A percentile compares a stretch with the other conserved stretches of the same genome.
Evolutionary conservation across 139 green algal genomes (phyloP).

Genomic region (Chlorokybus atmophyticus): DNA sequence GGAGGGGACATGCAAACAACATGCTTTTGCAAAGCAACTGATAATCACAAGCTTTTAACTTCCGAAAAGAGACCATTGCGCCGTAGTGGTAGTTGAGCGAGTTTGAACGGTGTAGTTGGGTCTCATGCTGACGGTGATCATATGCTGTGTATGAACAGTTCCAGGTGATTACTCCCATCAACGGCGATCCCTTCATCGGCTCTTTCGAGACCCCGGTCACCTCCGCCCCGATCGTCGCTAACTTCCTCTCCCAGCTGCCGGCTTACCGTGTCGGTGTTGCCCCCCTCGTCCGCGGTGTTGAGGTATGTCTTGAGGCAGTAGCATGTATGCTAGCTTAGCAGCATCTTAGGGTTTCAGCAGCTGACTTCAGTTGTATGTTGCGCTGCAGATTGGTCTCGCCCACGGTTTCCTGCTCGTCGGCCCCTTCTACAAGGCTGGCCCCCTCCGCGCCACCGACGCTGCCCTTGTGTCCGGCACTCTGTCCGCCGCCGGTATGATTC

Average conservation of each 20-base stretch:
- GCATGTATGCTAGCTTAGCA: too few species aligned
- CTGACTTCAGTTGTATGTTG: too few species aligned
- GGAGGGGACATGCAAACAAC: too few species aligned
- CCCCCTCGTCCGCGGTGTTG: slow-evolving; percentile 84
- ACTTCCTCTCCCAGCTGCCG: slow-evolving; percentile 88
- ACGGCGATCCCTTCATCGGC: slow-evolving; percentile 92
- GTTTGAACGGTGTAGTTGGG: too few species aligned
- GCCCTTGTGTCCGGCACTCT: slow-evolving; percentile 72
- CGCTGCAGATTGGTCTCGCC: slow-evolving; percentile 87
- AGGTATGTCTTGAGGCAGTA: too few species aligned
- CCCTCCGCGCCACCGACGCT: slow-evolving; percentile 40
- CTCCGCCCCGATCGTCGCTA: slow-evolving; percentile 71
- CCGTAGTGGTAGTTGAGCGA: too few species aligned
- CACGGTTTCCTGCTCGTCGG: slow-evolving; percentile 89
- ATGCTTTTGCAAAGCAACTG: too few species aligned
- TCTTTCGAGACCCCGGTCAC: slow-evolving; percentile 94
- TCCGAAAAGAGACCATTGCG: too few species aligned
- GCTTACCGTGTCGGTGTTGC: slow-evolving; percentile 86
- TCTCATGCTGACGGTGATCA: too few species aligned
- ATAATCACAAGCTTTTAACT: too few species aligned
- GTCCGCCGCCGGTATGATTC: slow-evolving; percentile 62
- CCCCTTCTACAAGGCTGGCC: slow-evolving; percentile 85
- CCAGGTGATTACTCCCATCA: slow-evolving; percentile 80
- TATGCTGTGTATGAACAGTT: too few species aligned
- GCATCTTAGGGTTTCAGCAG: too few species aligned